phyloP scores from a whole-genome alignment of 176 grass and related monocot genomes.

The Aechmea fasciata region DNA sequence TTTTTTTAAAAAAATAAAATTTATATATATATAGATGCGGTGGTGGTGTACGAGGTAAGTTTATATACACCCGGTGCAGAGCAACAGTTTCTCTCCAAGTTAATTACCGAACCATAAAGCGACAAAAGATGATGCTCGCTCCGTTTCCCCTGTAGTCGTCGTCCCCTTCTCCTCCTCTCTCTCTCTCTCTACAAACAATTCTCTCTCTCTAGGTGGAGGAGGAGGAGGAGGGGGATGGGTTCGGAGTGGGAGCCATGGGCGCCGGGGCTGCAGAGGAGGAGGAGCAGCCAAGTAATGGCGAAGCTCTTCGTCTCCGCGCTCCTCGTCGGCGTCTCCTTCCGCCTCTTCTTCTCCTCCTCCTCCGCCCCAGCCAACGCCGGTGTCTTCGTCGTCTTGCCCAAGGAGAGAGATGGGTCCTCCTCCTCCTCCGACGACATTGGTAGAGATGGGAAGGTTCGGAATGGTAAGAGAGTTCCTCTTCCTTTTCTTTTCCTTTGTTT shows the following conservation, averaged over 20 bases:
- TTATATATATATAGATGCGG: too few species aligned
- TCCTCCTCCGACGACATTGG: neutral
- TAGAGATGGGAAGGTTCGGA: neutral
- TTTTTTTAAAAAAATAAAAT: too few species aligned
- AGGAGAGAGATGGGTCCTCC: neutral
- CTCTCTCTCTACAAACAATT: neutral
- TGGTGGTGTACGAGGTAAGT: too few species aligned
- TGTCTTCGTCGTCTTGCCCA: neutral
- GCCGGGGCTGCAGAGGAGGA: constrained; percentile 13
- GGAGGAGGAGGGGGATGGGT: constrained; percentile 2
- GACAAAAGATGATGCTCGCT: neutral
- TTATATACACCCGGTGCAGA: too few species aligned
- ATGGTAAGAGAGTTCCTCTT: constrained; percentile 12
- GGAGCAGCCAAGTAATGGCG: constrained; percentile 17
- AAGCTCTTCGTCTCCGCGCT: constrained; percentile 36
- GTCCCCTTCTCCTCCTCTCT: neutral
- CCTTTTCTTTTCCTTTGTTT: constrained; percentile 2
- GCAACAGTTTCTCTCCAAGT: too few species aligned
- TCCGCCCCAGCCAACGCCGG: constrained; percentile 5
- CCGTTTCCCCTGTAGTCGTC: neutral
- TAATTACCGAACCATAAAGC: neutral
- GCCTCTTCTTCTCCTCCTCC: constrained; percentile 31
- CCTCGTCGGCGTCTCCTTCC: constrained; percentile 40
- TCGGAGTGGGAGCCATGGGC: constrained; percentile 13
- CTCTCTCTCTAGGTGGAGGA: neutral